phyloP scores from a whole-genome alignment of 2,329 filamentous ascomycete species.

The Ambrosiella cleistominuta region DNA sequence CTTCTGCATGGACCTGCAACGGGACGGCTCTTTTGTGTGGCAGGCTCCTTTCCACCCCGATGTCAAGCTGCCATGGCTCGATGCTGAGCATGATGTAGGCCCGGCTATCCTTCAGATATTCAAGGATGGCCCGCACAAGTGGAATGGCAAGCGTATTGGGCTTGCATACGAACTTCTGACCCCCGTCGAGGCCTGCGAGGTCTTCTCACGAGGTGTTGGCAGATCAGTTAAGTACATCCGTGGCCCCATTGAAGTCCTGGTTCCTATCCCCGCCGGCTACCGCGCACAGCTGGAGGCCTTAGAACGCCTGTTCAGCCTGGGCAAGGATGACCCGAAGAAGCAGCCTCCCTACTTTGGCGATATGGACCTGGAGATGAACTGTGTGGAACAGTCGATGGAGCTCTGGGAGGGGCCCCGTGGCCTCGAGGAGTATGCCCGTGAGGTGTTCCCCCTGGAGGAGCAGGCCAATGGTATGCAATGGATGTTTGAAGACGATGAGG shows the following conservation, averaged over 20 bases:
- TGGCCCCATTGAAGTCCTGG: constrained; percentile 65
- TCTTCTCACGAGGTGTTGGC: constrained; percentile 62
- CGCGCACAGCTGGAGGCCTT: constrained; percentile 64
- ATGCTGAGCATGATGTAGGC: constrained; percentile 90
- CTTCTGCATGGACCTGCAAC: constrained; percentile 82
- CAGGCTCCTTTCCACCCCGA: constrained; percentile 85
- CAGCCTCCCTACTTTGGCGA: constrained; percentile 50
- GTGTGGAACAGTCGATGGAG: constrained; percentile 57
- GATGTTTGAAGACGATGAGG: constrained; percentile 51
- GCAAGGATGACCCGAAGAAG: constrained; percentile 32
- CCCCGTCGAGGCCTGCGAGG: constrained; percentile 62
- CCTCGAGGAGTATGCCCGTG: constrained; percentile 83
- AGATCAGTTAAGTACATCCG: constrained; percentile 63
- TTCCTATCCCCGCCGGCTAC: constrained; percentile 76
- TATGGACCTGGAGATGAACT: constrained; percentile 37
- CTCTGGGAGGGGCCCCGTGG: constrained; percentile 85
- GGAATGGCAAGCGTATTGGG: constrained; percentile 63
- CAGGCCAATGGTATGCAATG: constrained; percentile 83
- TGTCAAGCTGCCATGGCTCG: constrained; percentile 80
- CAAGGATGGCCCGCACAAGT: constrained; percentile 77
- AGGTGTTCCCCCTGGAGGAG: constrained; percentile 89
- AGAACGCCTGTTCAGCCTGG: constrained; percentile 39
- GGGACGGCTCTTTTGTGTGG: constrained; percentile 79
- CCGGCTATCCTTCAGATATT: constrained; percentile 84
- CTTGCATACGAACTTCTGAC: constrained; percentile 81